These are phyloP conservation scores for Grifola frondosa DNA, from an alignment of 1,284 basidiomycete species.

Conservation along the genomic window DNA sequence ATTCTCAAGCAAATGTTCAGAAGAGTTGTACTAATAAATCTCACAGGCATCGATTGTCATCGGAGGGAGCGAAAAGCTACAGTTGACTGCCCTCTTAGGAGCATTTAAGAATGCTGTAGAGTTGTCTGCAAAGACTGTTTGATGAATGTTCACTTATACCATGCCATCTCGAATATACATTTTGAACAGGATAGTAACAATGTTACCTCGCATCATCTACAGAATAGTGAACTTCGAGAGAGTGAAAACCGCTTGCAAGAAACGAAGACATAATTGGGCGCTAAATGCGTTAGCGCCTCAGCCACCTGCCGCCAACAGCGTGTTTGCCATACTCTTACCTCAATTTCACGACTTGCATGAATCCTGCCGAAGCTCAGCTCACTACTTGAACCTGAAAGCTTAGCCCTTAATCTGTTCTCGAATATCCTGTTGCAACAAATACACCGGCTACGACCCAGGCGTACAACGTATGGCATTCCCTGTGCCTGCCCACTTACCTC, in stretches of 20 bases:
- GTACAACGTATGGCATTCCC: conserved; percentile 61
- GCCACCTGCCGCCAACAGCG: conserved; percentile 7
- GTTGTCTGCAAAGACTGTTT: conserved; percentile 44
- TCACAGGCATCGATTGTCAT: conserved; percentile 87
- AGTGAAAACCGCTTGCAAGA: no score
- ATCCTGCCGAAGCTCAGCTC: no score
- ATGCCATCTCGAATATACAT: background rate
- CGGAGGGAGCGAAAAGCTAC: conserved; percentile 93
- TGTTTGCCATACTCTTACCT: conserved; percentile 1
- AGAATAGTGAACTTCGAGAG: no score
- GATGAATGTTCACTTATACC: background rate
- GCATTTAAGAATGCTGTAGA: conserved; percentile 95
- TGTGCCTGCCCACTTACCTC: conserved; percentile 67
- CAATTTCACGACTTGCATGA: no score
- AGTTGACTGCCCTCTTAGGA: conserved; percentile 88
- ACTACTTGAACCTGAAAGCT: no score
- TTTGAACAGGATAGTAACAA: background rate
- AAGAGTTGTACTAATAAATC: background rate
- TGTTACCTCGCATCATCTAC: no score
- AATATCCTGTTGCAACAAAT: background rate
- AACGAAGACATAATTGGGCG: no score
- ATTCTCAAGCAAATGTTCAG: background rate
- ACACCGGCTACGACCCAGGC: background rate
- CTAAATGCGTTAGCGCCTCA: no score
- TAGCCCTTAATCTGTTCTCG: no score